Evolutionary conservation across 2,329 filamentous ascomycete genomes (phyloP).

Genomic region (Ascochyta fabae): DNA sequence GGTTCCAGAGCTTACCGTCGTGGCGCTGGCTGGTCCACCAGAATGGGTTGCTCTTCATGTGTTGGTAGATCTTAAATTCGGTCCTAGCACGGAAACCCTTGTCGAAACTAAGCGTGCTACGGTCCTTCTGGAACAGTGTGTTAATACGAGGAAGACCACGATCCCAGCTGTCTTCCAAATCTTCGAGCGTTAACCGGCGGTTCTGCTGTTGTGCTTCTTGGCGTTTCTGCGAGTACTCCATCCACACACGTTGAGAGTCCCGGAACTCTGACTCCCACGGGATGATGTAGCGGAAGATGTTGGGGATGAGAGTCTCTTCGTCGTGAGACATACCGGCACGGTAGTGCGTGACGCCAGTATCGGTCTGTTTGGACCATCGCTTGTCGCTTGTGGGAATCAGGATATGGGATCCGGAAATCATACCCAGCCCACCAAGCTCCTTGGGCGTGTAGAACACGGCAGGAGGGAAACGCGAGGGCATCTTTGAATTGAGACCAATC

Average conservation of each 20-base stretch:
- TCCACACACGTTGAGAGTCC: slow-evolving; percentile 98
- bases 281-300: slow-evolving; percentile 99
- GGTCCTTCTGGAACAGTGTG: slow-evolving; percentile 97
- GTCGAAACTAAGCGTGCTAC: slow-evolving; percentile 95
- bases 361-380: slow-evolving; percentile 97
- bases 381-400: slow-evolving; percentile 97
- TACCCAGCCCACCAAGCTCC: slow-evolving; percentile 93
- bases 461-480: slow-evolving; percentile 97
- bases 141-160: slow-evolving; percentile 97
- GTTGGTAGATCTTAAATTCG: slow-evolving; percentile 97
- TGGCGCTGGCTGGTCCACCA: slow-evolving; percentile 99
- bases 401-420: slow-evolving; percentile 99
- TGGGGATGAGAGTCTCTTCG: slow-evolving; percentile 95
- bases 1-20: slow-evolving; percentile 95
- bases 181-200: slow-evolving; percentile 88
- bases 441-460: slow-evolving; percentile 99
- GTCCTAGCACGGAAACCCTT: slow-evolving; percentile 95
- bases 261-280: slow-evolving; percentile 99
- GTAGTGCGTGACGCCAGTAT: slow-evolving; percentile 96
- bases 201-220: slow-evolving; percentile 98
- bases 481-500: slow-evolving; percentile 98
- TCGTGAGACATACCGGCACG: slow-evolving; percentile 97
- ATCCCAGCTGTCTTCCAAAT: slow-evolving; percentile 98
- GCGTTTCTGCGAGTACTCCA: slow-evolving; percentile 97
- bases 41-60: slow-evolving; percentile 99